Evolutionary conservation across 495 filamentous ascomycete species (phyloP).

Genomic region (Trichocladium uniseriatum): DNA sequence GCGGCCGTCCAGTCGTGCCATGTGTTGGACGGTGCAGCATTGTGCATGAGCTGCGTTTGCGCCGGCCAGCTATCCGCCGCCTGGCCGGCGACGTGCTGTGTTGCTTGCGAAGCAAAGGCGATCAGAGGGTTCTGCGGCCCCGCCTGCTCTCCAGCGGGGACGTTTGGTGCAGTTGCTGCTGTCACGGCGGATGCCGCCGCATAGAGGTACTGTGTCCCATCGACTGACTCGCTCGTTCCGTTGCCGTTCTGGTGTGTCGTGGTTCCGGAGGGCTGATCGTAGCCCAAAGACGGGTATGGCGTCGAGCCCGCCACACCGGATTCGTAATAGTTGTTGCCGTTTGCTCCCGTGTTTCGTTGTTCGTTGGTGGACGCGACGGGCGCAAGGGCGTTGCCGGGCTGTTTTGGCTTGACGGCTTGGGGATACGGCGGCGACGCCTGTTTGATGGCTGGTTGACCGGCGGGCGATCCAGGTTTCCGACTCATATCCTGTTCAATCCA

Average conservation of each 20-base stretch:
- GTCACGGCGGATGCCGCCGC: slow-evolving; percentile 9
- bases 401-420: slow-evolving; percentile 1
- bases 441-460: slow-evolving; percentile 4
- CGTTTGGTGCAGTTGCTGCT: slow-evolving; percentile 6
- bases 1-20: slow-evolving; percentile 43
- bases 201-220: slow-evolving; percentile 17
- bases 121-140: slow-evolving; percentile 22
- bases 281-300: slow-evolving; percentile 19
- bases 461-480: slow-evolving; percentile 13
- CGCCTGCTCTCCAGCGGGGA: slow-evolving; percentile 1
- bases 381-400: not conserved
- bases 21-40: slow-evolving; percentile 19
- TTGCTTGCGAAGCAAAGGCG: slow-evolving; percentile 29
- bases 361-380: slow-evolving; percentile 3
- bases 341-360: slow-evolving; percentile 13
- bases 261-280: slow-evolving; percentile 7
- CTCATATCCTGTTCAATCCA: slow-evolving; percentile 39
- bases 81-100: slow-evolving; percentile 26
- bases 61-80: slow-evolving; percentile 21
- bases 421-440: slow-evolving; percentile 11
- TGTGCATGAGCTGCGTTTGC: slow-evolving; percentile 18
- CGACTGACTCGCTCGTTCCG: slow-evolving; percentile 13
- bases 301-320: slow-evolving; percentile 2
- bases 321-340: slow-evolving; percentile 23
- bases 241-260: slow-evolving; percentile 23